Percentiles rank a stretch among this genome's conserved stretches.
phyloP scores from a whole-genome alignment of 345 rosid species.

The Bruguiera parviflora region DNA sequence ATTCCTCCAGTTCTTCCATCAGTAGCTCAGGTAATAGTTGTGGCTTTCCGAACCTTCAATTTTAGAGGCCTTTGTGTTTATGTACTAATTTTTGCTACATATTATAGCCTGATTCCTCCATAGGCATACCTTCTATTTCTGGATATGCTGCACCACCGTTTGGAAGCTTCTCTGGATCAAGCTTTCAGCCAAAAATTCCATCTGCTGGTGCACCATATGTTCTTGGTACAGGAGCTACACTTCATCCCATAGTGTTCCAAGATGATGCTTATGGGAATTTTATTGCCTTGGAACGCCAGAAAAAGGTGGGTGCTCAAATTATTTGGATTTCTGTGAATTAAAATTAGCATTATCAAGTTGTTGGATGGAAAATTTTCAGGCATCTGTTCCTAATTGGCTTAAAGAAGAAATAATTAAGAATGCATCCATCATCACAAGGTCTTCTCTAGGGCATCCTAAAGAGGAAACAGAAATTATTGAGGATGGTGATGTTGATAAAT shows the following conservation, averaged over 20 bases:
- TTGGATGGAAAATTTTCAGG: conserved; percentile 42
- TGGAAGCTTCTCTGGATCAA: conserved; percentile 63
- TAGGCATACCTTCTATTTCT: conserved; percentile 47
- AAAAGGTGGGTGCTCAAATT: conserved; percentile 49
- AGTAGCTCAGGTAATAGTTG: conserved; percentile 54
- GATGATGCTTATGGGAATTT: conserved; percentile 71
- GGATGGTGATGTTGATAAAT: conserved; percentile 54
- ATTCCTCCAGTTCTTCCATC: conserved; percentile 48
- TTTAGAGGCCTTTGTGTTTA: conserved; percentile 3
- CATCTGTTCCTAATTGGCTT: conserved; percentile 93
- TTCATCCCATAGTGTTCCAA: conserved; percentile 59
- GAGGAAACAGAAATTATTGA: conserved; percentile 55
- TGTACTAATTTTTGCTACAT: conserved; percentile 18
- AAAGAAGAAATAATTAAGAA: conserved; percentile 88
- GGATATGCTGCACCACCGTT: conserved; percentile 61
- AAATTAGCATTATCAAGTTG: conserved; percentile 2
- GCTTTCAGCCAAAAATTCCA: conserved; percentile 51
- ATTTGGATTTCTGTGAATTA: neutral
- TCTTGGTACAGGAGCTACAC: conserved; percentile 48
- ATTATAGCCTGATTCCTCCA: conserved; percentile 63
- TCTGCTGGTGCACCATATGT: conserved; percentile 50
- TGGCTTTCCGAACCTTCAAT: conserved; percentile 5
- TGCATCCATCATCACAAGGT: conserved; percentile 59
- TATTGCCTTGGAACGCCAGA: conserved; percentile 64
- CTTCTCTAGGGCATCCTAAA: conserved; percentile 54